A percentile compares a stretch with the other conserved stretches of the same genome.
phyloP scores from a whole-genome alignment of 176 grass and related monocot genomes.

The Carex pumila region DNA sequence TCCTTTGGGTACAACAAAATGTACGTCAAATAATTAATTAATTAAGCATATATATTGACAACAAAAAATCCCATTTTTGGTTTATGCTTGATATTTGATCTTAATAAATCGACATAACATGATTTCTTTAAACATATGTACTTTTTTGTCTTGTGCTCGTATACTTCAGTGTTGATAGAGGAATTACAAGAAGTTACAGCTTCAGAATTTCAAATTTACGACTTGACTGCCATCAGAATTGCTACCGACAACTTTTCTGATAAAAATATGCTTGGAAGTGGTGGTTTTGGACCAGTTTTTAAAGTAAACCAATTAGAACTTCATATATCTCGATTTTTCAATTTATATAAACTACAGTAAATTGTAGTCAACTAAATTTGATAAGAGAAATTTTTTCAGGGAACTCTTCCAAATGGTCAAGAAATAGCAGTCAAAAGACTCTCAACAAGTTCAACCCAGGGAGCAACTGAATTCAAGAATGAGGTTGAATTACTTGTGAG shows the following conservation, averaged over 20 bases:
- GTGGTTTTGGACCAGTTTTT: conserved; percentile 22
- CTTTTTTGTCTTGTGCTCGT: background rate
- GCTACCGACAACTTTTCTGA: conserved; percentile 4
- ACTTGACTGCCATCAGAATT: no score
- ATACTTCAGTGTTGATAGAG: background rate
- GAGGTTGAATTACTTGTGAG: background rate
- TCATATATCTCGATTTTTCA: background rate
- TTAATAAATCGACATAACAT: background rate
- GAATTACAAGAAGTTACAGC: background rate
- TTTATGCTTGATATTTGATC: background rate
- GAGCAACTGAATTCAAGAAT: conserved; percentile 12
- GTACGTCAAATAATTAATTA: background rate
- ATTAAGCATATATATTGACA: background rate
- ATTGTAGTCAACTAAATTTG: background rate
- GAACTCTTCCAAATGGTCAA: conserved; percentile 7
- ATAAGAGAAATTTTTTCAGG: background rate
- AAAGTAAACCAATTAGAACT: background rate
- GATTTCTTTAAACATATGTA: background rate
- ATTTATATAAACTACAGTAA: background rate
- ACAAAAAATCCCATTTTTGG: background rate
- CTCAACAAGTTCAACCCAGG: conserved; percentile 1
- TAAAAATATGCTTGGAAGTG: conserved; percentile 20
- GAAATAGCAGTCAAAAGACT: conserved; percentile 23
- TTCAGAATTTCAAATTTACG: no score
- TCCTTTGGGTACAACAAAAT: background rate